Base-by-base conservation (phyloP, 164 flowering plant species). In the Vitis amurensis region DNA sequence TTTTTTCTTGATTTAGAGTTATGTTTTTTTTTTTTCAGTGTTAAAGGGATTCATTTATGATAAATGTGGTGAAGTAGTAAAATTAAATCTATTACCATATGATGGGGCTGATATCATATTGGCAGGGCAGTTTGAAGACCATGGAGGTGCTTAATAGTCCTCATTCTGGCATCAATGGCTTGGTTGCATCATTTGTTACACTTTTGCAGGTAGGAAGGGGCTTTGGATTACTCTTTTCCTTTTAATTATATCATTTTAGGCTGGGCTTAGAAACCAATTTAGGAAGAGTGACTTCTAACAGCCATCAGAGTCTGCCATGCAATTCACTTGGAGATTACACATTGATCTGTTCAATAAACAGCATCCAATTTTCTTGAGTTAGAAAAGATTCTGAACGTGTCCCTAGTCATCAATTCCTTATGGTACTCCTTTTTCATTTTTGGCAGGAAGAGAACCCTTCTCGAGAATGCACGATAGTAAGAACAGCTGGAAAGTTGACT, bases 401-500 rank as follows among this genome's bases (percentile, higher is more conserved):
- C 44, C 44, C 7, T 37, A 37, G 44, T 37, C 1, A 37, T 37
- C 44, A 37, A 37, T 37, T 37, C 44, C 44, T 37, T 37, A 37
- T 37, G 44, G 44, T 3, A 37, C 44, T 37, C 44, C 7, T 37
- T 37, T 37, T 37, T 37, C 5, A 37, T 6, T 6, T 59, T 66
- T 69, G 76, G 59, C 90, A 96, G 97, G 87, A 90, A 82, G 99
- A 96, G 76, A 91, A 96, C 78, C 92, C 91, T 80, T 87, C 97
- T 60, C 89, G 99, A 9, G 97, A 90, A 66, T 83, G 88, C 74
- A 93, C 98, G 50, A 93, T 93, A 76, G 83, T 96, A 56, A 83
- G 97, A 73, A 96, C 98, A 44, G 98, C 97, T 67, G 97, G 91
- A 70, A 96, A 96, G 87, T 92, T 93, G 58, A 89, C 79, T 61